phyloP scores from a whole-genome alignment of 768 basidiomycete species.

The Lyophyllum atratum region DNA sequence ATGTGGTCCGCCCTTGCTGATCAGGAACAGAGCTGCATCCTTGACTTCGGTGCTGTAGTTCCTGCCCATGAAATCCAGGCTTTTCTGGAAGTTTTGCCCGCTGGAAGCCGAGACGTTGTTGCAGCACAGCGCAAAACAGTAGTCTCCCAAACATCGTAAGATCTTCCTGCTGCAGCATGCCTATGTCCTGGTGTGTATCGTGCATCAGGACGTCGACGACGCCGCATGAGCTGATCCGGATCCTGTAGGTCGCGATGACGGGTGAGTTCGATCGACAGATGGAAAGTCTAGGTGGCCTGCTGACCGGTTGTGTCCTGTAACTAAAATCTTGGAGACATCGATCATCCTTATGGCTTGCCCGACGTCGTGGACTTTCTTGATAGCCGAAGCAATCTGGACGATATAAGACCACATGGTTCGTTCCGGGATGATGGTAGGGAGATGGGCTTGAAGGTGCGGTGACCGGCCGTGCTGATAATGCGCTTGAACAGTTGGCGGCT shows the following conservation, averaged over 20 bases:
- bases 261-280: neutral
- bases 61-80: conserved; percentile 73
- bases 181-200: conserved; percentile 64
- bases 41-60: conserved; percentile 83
- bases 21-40: conserved; percentile 74
- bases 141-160: conserved; percentile 84
- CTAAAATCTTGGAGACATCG: conserved; percentile 83
- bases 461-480: conserved; percentile 24
- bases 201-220: conserved; percentile 84
- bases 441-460: conserved; percentile 22
- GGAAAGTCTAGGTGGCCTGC: neutral
- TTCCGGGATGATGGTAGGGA: conserved; percentile 60
- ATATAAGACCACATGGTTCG: conserved; percentile 90
- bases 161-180: conserved; percentile 82
- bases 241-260: conserved; percentile 36
- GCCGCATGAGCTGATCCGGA: conserved; percentile 87
- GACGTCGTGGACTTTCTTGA: conserved; percentile 82
- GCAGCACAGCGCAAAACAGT: conserved; percentile 77
- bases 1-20: conserved; percentile 67
- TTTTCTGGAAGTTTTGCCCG: conserved; percentile 64
- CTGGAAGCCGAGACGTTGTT: conserved; percentile 61
- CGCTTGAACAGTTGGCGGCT: conserved; percentile 31
- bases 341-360: conserved; percentile 81
- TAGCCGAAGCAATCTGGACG: conserved; percentile 84
- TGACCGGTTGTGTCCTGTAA: conserved; percentile 89